Conservation (phyloP, 495 filamentous ascomycete genomes). For the Cudoniella acicularis region DNA sequence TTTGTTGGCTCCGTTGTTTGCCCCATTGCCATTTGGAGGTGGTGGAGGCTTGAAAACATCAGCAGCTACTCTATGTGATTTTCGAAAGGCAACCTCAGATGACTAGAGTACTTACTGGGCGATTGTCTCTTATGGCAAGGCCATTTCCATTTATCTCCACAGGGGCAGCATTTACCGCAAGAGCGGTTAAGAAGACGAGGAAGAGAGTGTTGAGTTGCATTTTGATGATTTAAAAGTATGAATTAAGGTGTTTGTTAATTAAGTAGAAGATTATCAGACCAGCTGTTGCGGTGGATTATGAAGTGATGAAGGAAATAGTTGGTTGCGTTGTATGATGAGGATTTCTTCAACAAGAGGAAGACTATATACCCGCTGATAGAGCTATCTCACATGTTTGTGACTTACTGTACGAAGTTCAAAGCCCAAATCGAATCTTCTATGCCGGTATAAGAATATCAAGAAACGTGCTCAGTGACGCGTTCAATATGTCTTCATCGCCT, state of each 20-base stretch:
- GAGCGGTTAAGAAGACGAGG: neutral
- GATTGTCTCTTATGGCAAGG: neutral
- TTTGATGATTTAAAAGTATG: neutral
- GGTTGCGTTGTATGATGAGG: neutral
- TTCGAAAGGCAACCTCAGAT: neutral
- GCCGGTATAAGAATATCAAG: no score
- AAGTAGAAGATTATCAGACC: neutral
- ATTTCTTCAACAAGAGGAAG: neutral
- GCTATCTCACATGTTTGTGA: neutral
- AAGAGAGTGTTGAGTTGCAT: neutral
- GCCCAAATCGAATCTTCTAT: no score
- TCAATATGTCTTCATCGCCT: neutral
- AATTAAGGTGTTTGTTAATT: neutral
- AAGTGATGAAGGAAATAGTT: neutral
- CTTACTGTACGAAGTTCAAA: neutral
- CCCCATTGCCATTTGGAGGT: neutral
- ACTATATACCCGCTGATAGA: neutral
- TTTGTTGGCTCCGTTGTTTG: neutral
- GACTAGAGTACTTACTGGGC: neutral
- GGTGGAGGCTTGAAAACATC: neutral
- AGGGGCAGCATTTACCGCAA: neutral
- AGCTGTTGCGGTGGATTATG: neutral
- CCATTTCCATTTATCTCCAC: neutral
- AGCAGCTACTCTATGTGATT: neutral
- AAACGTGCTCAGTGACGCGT: neutral